Evolutionary conservation across 2,329 filamentous ascomycete species (phyloP).

Genomic region (Neonectria coccinea): DNA sequence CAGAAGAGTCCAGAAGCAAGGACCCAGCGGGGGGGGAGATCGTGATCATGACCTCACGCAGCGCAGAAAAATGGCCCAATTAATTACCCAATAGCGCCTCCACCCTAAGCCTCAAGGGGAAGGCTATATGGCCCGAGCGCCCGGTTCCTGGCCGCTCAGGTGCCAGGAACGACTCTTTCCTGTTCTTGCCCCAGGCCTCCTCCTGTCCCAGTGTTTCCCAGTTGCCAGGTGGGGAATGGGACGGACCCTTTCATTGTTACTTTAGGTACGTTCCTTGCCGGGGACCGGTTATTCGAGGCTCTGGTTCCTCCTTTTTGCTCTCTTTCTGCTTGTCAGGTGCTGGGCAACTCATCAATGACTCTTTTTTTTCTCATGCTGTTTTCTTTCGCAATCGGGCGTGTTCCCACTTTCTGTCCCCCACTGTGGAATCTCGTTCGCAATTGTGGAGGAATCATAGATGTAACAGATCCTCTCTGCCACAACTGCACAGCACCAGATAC

Average conservation of each 20-base stretch:
- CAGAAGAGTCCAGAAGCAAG: constrained; percentile 46
- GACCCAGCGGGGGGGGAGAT: constrained; percentile 40
- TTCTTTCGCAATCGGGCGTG: constrained; percentile 16
- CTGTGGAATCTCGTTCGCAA: constrained; percentile 27
- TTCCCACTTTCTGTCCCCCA: constrained; percentile 22
- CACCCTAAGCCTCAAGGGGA: constrained; percentile 47
- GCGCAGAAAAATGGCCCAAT: constrained; percentile 42
- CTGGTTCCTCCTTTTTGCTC: constrained; percentile 38
- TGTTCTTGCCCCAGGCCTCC: constrained; percentile 26
- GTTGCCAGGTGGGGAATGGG: constrained; percentile 32
- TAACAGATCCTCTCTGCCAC: constrained; percentile 15
- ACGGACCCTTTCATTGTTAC: background rate
- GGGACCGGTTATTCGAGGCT: constrained; percentile 52
- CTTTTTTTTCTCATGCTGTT: constrained; percentile 16
- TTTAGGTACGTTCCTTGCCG: constrained; percentile 17
- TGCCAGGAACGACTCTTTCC: constrained; percentile 44
- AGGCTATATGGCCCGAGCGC: constrained; percentile 44
- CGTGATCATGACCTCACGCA: constrained; percentile 51
- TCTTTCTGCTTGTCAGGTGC: constrained; percentile 38
- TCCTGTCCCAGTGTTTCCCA: constrained; percentile 17
- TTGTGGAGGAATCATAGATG: constrained; percentile 24
- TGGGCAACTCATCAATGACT: constrained; percentile 22
- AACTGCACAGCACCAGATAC: constrained; percentile 2
- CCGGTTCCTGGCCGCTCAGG: constrained; percentile 49
- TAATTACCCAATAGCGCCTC: constrained; percentile 50